Conservation (phyloP, 192 early-diverging fungal genomes). For the Funneliformis mosseae region DNA sequence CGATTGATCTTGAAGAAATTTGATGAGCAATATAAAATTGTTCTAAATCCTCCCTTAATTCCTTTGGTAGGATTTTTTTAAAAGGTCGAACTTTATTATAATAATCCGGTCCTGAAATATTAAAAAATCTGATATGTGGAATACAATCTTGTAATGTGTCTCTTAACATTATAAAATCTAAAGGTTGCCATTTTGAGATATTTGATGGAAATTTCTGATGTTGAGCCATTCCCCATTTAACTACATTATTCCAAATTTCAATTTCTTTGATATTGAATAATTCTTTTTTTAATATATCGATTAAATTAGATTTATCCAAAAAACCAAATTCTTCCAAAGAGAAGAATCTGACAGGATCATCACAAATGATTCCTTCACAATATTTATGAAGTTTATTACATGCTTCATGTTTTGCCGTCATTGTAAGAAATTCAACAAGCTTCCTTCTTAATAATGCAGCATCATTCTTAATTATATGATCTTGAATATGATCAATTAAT, state of each 20-base stretch:
- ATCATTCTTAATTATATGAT: constrained; percentile 19
- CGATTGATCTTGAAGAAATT: background rate
- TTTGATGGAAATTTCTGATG: background rate
- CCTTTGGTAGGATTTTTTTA: constrained; percentile 18
- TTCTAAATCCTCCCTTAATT: constrained; percentile 7
- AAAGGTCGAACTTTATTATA: constrained; percentile 19
- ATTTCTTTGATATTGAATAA: constrained; percentile 26
- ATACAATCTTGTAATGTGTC: background rate
- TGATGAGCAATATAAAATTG: background rate
- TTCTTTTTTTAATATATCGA: constrained; percentile 16
- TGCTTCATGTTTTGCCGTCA: background rate
- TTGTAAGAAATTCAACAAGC: constrained; percentile 19
- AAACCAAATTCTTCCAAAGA: background rate
- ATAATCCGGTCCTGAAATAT: constrained; percentile 22
- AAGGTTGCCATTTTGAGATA: background rate
- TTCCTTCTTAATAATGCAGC: background rate
- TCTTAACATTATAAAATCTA: background rate
- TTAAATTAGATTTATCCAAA: constrained; percentile 10
- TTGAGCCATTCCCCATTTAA: constrained; percentile 30
- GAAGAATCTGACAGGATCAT: constrained; percentile 11
- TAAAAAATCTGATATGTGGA: constrained; percentile 29
- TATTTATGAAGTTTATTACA: background rate
- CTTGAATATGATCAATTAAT: constrained; percentile 29
- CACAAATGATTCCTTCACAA: constrained; percentile 7
- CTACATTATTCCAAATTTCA: constrained; percentile 30